Conservation (phyloP, 441 rosid species). For the Populus hybrid region DNA sequence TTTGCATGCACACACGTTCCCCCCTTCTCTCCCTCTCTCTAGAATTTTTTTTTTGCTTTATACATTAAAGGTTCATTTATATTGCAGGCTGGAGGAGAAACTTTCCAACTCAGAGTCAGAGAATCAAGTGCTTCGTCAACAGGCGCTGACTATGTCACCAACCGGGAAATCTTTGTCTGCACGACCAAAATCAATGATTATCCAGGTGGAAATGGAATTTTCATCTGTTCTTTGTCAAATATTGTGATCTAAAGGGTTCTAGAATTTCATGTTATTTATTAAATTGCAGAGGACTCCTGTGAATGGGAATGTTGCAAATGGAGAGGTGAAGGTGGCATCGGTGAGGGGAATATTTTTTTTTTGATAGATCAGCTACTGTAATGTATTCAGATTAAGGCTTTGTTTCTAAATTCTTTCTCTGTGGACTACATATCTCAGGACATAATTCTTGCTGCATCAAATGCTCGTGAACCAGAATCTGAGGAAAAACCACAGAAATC, state of each 20-base stretch:
- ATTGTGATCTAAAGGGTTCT: slow-evolving; percentile 13
- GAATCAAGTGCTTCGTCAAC: slow-evolving; percentile 99
- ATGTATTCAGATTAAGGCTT: neutral
- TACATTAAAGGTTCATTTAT: slow-evolving; percentile 20
- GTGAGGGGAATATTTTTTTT: slow-evolving; percentile 40
- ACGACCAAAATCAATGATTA: slow-evolving; percentile 62
- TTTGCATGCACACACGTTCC: neutral
- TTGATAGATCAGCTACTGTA: slow-evolving; percentile 7
- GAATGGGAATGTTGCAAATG: slow-evolving; percentile 71
- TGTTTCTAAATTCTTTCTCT: slow-evolving; percentile 22
- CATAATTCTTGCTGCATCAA: slow-evolving; percentile 48
- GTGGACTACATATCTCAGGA: slow-evolving; percentile 44
- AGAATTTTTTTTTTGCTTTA: neutral
- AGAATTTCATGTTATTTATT: slow-evolving; percentile 23
- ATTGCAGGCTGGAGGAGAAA: slow-evolving; percentile 85
- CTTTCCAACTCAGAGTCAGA: slow-evolving; percentile 98
- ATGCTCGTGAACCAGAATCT: slow-evolving; percentile 79
- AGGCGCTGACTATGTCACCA: slow-evolving; percentile 93
- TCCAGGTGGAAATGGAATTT: slow-evolving; percentile 54
- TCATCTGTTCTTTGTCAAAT: slow-evolving; percentile 12
- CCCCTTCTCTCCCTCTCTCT: neutral
- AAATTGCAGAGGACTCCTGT: slow-evolving; percentile 82
- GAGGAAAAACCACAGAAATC: slow-evolving; percentile 97
- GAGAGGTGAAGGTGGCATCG: slow-evolving; percentile 60
- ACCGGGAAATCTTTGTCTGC: slow-evolving; percentile 77